Base-by-base conservation (phyloP, 768 basidiomycete species). In the Tylopilus subfusipes region DNA sequence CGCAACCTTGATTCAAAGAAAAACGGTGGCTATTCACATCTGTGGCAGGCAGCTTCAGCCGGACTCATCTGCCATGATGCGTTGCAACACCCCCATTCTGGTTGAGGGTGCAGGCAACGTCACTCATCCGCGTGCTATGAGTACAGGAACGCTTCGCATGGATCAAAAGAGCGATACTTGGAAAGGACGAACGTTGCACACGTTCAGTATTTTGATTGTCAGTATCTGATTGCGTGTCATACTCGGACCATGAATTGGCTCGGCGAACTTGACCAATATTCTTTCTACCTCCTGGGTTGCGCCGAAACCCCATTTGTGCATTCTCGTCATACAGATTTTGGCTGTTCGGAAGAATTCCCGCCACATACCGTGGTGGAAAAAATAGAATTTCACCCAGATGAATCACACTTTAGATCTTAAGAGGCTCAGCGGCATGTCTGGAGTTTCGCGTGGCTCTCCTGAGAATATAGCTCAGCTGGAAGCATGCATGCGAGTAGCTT, bases 371-470 rank as follows among this genome's bases (percentile, higher is more conserved):
- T 38, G 54, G 50, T 18, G 42, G 38, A 38, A 53, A 60, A 55
- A 60, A 64, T 60, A 57, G 54, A 52, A 65, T 54, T 57, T 50
- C 48, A n/a, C 6, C 61, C 61, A 50, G 47, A 67, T 31, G 54
- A 62, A 55, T 47, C 55, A 66, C 66, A 62, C 60, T 47, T 55
- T 63, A 65, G 64, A 63, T 66, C 68, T 49, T 5, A 53, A n/a
- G 53, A 42, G 60, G 56, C 52, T 45, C 46, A 63, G 50, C 50
- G 66, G 55, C 52, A 45, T 25, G 53, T 42, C 57, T 48, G 52
- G 57, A 29, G 60, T 65, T 68, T 65, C 60, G 60, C 57, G 42
- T 65, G 57, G 57, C 38, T 40, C 48, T 51, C 43, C 50, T 54
- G 64, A 56, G 50, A 49, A 34, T 34, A 53, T 22, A 49, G 38